Base-by-base conservation (phyloP, 345 rosid genomes). In the Bruguiera parviflora region DNA sequence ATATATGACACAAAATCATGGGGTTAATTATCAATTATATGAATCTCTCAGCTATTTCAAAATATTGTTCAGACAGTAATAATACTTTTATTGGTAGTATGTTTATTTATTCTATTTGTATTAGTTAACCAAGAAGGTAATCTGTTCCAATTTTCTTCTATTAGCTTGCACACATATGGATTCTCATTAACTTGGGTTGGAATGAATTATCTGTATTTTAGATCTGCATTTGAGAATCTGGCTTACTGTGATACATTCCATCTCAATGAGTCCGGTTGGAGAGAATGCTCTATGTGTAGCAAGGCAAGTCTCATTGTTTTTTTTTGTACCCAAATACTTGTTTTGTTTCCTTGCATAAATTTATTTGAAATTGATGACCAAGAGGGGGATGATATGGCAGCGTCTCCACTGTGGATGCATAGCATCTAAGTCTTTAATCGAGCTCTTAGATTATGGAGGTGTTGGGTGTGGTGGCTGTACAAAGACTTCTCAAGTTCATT, bases 401-500 rank as follows among this genome's bases (percentile, higher is more conserved):
- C 78, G 84, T 65, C 87, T 93, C 65, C 98, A 93, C 70, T 93
- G 97, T 83, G 98, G 98, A 55, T 93, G 98, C 71, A 79, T 89
- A 75, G 98, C 90, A 58, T 84, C 96, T 21, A 72, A 76, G 62
- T 75, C 55, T 16, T 69, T 85, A 68, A 47, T 91, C 32, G 86
- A 86, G 80, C 78, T 85, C 63, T 67, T 93, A 86, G 97, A 93
- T 81, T 78, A 55, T 73, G 98, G 96, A 46, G 98, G 98, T 52
- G 83, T 93, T 77, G 88, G 85, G 61, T 93, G 98, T 85, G 51
- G 72, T 8, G 64, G 77, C 39, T 93, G 98, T 79, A 65, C 74
- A 53, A 82, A 58, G 65, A 73, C 61, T 71, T 77, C 79, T 71
- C 83, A 16, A 61, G 79, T 74, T 66, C 82, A 65, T 73, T 49